Conservation (phyloP, 140 eudicot species). For the Oenanthe javanica region DNA sequence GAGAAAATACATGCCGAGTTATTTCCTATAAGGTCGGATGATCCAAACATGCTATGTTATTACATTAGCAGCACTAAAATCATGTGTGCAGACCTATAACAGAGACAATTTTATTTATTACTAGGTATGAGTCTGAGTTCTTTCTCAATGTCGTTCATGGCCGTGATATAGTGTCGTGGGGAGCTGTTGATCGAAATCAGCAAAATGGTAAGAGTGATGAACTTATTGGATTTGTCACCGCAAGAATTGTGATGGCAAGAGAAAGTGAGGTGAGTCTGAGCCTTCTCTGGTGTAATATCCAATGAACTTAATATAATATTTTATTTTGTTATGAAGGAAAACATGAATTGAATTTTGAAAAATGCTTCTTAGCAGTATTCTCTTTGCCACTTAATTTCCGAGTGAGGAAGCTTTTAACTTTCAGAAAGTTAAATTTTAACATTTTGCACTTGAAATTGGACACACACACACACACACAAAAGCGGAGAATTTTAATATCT, state of each 20-base stretch:
- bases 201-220: slow-evolving; percentile 65
- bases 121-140: slow-evolving; percentile 85
- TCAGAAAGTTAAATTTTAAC: not conserved
- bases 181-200: slow-evolving; percentile 89
- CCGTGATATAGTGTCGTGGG: slow-evolving; percentile 89
- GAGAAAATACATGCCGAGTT: slow-evolving; percentile 72
- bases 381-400: not conserved
- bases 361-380: not conserved
- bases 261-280: slow-evolving; percentile 89
- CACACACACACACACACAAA: not conserved
- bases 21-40: slow-evolving; percentile 79
- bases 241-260: slow-evolving; percentile 58
- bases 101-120: slow-evolving; percentile 16
- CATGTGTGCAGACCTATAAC: not conserved
- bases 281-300: not conserved
- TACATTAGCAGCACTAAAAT: slow-evolving; percentile 6
- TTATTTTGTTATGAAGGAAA: not conserved
- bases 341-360: not conserved
- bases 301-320: not conserved
- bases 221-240: slow-evolving; percentile 90
- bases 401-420: not conserved
- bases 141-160: slow-evolving; percentile 89
- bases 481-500: not conserved
- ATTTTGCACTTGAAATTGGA: not conserved
- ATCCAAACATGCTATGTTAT: slow-evolving; percentile 8